phyloP scores from a whole-genome alignment of 345 rosid species.

The Bruguiera parviflora region DNA sequence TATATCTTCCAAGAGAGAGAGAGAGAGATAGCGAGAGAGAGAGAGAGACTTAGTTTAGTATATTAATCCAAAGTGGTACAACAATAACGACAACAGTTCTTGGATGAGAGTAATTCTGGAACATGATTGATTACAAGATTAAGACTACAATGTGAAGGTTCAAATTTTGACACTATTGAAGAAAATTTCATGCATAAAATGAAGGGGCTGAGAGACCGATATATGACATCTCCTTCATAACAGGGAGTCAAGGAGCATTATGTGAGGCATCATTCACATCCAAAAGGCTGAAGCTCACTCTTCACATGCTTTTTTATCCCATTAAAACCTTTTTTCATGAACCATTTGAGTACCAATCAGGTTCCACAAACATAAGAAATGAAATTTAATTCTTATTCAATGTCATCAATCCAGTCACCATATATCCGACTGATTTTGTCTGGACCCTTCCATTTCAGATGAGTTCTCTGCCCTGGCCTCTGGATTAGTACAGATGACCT shows the following conservation, averaged over 20 bases:
- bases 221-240: too few relatives aligned
- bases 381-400: constrained; percentile 41
- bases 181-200: too few relatives aligned
- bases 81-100: constrained; percentile 7
- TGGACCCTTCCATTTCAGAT: constrained; percentile 96
- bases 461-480: constrained; percentile 77
- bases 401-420: constrained; percentile 96
- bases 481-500: constrained; percentile 59
- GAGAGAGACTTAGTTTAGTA: background rate
- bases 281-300: constrained; percentile 16
- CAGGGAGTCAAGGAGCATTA: constrained; percentile 6
- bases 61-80: constrained; percentile 15
- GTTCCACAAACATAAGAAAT: constrained; percentile 7
- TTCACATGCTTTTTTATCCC: constrained; percentile 9
- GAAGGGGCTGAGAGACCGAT: too few relatives aligned
- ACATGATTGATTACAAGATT: constrained; percentile 9
- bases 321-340: constrained; percentile 5
- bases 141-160: constrained; percentile 6
- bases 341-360: constrained; percentile 3
- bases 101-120: constrained; percentile 2
- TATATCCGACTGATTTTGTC: constrained; percentile 94
- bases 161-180: too few relatives aligned
- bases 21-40: too few relatives aligned
- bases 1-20: too few relatives aligned
- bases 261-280: constrained; percentile 12